A percentile compares a stretch with the other conserved stretches of the same genome.
Evolutionary conservation across 495 filamentous ascomycete genomes (phyloP).

Genomic region (Neurospora sp.): DNA sequence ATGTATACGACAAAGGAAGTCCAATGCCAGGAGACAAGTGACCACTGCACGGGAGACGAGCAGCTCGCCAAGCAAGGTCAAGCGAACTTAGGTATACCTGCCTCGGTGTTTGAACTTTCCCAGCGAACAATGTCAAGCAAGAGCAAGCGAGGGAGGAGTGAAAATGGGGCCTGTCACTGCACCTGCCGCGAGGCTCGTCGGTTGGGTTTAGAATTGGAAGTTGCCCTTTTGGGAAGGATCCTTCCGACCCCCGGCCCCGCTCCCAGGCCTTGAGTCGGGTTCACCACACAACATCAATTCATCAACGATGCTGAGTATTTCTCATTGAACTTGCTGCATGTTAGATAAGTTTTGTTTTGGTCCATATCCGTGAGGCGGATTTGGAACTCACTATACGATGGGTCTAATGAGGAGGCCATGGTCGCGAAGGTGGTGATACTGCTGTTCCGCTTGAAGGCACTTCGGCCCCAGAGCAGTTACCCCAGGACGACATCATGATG

Average conservation of each 20-base stretch:
- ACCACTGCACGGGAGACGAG: not conserved
- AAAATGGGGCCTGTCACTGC: not conserved
- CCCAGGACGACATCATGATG: not conserved
- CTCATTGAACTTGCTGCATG: fast-evolving
- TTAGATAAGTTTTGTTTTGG: not conserved
- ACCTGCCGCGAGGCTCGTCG: not conserved
- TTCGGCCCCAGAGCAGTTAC: not conserved
- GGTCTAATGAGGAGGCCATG: not conserved
- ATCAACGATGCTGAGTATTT: not conserved
- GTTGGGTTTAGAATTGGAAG: not conserved
- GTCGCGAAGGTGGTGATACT: not conserved
- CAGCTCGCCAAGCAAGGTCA: not conserved
- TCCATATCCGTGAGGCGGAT: not conserved
- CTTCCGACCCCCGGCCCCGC: not conserved
- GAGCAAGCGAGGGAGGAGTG: not conserved
- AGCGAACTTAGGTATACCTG: not conserved
- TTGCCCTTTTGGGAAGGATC: not conserved
- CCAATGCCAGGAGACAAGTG: not conserved
- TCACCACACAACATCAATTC: not conserved
- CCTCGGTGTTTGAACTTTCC: not conserved
- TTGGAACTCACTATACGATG: not conserved
- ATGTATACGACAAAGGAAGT: not conserved
- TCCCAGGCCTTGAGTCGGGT: not conserved
- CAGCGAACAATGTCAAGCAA: not conserved
- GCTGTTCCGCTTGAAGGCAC: not conserved